These are phyloP conservation scores for Penicillium sclerotigenum DNA, from an alignment of 2,329 filamentous ascomycete genomes.

Conservation along the genomic window DNA sequence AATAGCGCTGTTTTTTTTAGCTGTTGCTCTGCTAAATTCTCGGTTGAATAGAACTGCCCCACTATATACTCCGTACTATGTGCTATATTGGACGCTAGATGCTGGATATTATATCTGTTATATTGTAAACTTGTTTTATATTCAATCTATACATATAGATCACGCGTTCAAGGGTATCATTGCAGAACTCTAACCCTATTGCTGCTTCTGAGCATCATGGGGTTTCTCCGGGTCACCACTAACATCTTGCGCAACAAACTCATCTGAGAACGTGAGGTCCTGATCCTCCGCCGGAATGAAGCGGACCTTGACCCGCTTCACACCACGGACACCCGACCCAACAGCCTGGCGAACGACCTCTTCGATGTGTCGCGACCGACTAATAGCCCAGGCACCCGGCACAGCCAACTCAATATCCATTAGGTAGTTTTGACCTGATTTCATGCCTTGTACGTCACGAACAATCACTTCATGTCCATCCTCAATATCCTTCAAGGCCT, in stretches of 20 bases:
- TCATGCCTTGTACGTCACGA: conserved; percentile 79
- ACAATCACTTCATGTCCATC: conserved; percentile 63
- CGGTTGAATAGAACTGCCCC: conserved; percentile 15
- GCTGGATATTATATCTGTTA: background rate
- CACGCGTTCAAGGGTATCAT: conserved; percentile 18
- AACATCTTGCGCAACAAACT: conserved; percentile 68
- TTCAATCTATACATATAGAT: conserved; percentile 19
- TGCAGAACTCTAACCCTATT: conserved; percentile 6
- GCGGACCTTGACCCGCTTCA: conserved; percentile 76
- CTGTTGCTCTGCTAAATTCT: conserved; percentile 14
- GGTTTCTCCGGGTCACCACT: conserved; percentile 59
- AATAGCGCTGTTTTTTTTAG: background rate
- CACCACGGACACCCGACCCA: conserved; percentile 74
- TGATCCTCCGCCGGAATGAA: conserved; percentile 69
- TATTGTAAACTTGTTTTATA: conserved; percentile 5
- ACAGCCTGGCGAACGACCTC: conserved; percentile 68
- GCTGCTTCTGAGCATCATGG: conserved; percentile 31
- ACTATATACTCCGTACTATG: conserved; percentile 1
- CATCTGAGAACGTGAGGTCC: conserved; percentile 64
- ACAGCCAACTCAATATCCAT: conserved; percentile 85
- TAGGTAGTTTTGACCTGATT: conserved; percentile 94
- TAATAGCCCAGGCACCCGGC: conserved; percentile 71
- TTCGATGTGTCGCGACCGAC: conserved; percentile 67
- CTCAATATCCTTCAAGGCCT: conserved; percentile 55
- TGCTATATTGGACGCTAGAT: background rate